Conservation (phyloP, 257 asterid species). For the Parsonsia alboflavescens region DNA sequence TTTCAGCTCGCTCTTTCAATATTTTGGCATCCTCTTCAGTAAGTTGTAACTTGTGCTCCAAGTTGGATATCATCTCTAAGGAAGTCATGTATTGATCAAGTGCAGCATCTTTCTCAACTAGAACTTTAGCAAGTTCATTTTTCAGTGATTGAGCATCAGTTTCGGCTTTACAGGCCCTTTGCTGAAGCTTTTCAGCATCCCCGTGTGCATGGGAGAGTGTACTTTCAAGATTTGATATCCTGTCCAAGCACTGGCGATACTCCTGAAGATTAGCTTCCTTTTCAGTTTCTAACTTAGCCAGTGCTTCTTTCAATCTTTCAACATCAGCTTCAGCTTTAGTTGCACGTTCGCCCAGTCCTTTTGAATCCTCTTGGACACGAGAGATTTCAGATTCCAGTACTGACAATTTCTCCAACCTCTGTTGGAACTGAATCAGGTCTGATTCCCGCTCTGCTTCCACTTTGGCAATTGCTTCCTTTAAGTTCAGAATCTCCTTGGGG, state of each 20-base stretch:
- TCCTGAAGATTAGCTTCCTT: slow-evolving; percentile 67
- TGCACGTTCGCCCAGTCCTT: slow-evolving; percentile 55
- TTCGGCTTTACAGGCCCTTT: slow-evolving; percentile 55
- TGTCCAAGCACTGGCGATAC: slow-evolving; percentile 58
- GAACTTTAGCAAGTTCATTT: slow-evolving; percentile 44
- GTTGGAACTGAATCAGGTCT: slow-evolving; percentile 58
- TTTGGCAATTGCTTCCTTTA: slow-evolving; percentile 66
- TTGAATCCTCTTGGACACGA: slow-evolving; percentile 56
- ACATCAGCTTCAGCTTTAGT: slow-evolving; percentile 75
- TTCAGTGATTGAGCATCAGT: slow-evolving; percentile 43
- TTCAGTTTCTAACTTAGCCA: slow-evolving; percentile 58
- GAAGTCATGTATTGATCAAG: slow-evolving; percentile 67
- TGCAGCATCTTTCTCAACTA: slow-evolving; percentile 69
- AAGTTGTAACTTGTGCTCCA: slow-evolving; percentile 64
- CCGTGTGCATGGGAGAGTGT: slow-evolving; percentile 33
- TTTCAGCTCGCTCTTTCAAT: slow-evolving; percentile 67
- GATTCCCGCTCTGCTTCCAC: slow-evolving; percentile 90
- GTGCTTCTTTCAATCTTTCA: slow-evolving; percentile 49
- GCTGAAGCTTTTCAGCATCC: slow-evolving; percentile 40
- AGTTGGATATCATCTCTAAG: slow-evolving; percentile 59
- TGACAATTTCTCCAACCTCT: slow-evolving; percentile 58
- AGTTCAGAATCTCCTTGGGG: slow-evolving; percentile 50
- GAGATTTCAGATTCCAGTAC: slow-evolving; percentile 58
- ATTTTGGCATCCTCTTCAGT: slow-evolving; percentile 57
- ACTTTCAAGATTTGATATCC: slow-evolving; percentile 56